A percentile compares a stretch with the other conserved stretches of the same genome.
phyloP scores from a whole-genome alignment of 1,284 basidiomycete genomes.

The Trichosporon sp. region DNA sequence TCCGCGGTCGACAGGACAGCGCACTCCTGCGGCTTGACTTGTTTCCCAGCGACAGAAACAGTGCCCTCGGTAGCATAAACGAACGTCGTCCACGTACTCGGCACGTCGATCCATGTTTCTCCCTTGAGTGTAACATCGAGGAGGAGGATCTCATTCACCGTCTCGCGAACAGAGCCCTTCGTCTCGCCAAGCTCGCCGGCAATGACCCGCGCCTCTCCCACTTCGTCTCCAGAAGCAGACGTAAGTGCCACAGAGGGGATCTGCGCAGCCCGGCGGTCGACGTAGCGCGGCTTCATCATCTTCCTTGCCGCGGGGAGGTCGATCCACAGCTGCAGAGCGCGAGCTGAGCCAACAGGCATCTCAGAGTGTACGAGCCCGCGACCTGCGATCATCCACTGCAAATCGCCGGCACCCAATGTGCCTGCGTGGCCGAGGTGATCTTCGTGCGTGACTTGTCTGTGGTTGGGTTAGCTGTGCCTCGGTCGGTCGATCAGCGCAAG shows the following conservation, averaged over 20 bases:
- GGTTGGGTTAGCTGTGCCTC: background rate
- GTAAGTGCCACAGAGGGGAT: background rate
- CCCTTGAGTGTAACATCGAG: constrained; percentile 68
- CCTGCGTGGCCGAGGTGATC: constrained; percentile 86
- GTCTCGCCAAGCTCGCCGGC: constrained; percentile 75
- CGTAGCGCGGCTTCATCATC: constrained; percentile 59
- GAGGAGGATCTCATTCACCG: constrained; percentile 56
- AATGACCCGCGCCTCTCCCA: constrained; percentile 56
- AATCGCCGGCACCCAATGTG: constrained; percentile 68
- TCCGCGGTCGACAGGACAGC: constrained; percentile 52
- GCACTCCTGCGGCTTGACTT: constrained; percentile 63
- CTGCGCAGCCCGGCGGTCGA: constrained; percentile 24
- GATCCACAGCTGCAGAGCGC: constrained; percentile 86
- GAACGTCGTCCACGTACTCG: constrained; percentile 75
- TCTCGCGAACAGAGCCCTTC: constrained; percentile 69
- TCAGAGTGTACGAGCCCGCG: constrained; percentile 63
- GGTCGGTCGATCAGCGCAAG: background rate
- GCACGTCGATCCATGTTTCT: constrained; percentile 74
- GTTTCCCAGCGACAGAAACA: constrained; percentile 51
- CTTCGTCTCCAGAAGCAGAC: background rate
- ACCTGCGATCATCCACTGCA: constrained; percentile 93
- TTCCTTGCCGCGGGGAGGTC: constrained; percentile 83
- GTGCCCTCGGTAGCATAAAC: constrained; percentile 64
- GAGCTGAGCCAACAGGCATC: constrained; percentile 63
- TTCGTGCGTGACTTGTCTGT: constrained; percentile 60